Base-by-base conservation (phyloP, 805 yeast species). In the Kazachstania viticola region DNA sequence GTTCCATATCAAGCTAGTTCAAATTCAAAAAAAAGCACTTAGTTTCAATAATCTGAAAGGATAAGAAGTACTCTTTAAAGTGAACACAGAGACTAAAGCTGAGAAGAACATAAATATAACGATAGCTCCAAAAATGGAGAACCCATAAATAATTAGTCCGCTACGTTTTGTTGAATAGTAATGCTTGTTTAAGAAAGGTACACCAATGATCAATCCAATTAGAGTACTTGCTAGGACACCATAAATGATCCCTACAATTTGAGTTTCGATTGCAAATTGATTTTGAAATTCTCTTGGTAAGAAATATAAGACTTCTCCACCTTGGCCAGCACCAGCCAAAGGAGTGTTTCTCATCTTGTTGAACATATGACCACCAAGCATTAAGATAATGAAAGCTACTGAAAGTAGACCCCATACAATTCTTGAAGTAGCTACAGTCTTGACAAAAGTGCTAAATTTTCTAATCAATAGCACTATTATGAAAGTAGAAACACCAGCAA, bases 291-390 rank as follows among this genome's bases (percentile, higher is more conserved):
- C 84, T 4, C 65, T 62, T 21, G 61, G 65, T 41, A 67, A 67
- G 26, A 77, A 63, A 50, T 77, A 81, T 28, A 58, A 68, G 17
- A 62, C 53, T 17, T 50, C 51, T 29, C 71, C 71, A 27, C 54
- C 44, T 23, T 52, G 54, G 27, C 56, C 54, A 27, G 56, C 54
- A 21, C 70, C 70, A 23, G 69, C 62, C 39, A 66, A 61, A 19
- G 67, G 85, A 5, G 77, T 67, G 24, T 70, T 69, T 56, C 96
- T 73, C 40, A 91, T 91, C 43, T 72, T 70, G 55, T 84, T 87
- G 69, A 75, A 91, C 98, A 91, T 91, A 60, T 85, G 80, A 13
- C 98, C 98, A 6, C 88, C 65, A 29, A 71, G 74, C 64, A 87
- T 81, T 44, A 85, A 60, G 37, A 87, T 61, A 23, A 82, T 68